Percentiles rank a stretch among this genome's conserved stretches.
Evolutionary conservation across 345 rosid genomes (phyloP).

Genomic region (Gossypium arboreum): DNA sequence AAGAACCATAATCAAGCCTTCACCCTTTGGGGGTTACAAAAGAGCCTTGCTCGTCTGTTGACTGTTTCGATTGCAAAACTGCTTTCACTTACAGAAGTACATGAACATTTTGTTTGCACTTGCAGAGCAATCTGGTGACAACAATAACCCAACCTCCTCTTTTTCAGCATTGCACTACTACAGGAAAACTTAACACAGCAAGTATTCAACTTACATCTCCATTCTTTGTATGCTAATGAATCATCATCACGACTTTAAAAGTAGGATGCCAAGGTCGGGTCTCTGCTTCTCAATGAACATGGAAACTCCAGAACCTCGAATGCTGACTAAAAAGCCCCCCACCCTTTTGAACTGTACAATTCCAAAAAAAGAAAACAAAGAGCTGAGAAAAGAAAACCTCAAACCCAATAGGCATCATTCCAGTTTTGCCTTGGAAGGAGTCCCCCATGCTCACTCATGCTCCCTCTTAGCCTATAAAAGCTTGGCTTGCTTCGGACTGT

Average conservation of each 20-base stretch:
- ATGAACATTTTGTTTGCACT: no score
- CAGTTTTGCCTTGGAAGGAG: constrained; percentile 41
- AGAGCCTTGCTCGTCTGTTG: not conserved
- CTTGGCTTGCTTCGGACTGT: constrained; percentile 63
- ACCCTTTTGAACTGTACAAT: constrained; percentile 32
- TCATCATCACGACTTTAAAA: constrained; percentile 20
- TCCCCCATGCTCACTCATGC: constrained; percentile 93
- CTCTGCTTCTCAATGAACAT: constrained; percentile 13
- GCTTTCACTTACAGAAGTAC: no score
- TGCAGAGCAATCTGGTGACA: no score
- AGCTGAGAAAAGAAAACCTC: constrained; percentile 12
- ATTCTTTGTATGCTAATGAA: constrained; percentile 34
- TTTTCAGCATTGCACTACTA: no score
- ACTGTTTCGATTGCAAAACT: no score
- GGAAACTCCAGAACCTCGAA: not conserved
- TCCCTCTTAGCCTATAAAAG: constrained; percentile 73
- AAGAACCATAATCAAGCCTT: not conserved
- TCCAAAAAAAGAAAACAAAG: not conserved
- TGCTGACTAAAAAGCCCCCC: constrained; percentile 13
- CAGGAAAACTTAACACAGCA: no score
- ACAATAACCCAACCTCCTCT: no score
- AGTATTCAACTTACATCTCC: constrained; percentile 12
- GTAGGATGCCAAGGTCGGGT: constrained; percentile 21
- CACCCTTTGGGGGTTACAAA: not conserved
- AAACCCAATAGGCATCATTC: constrained; percentile 31